Conservation (phyloP, 225 moss, liverwort and hornwort genomes). For the Anthoceros angustus region DNA sequence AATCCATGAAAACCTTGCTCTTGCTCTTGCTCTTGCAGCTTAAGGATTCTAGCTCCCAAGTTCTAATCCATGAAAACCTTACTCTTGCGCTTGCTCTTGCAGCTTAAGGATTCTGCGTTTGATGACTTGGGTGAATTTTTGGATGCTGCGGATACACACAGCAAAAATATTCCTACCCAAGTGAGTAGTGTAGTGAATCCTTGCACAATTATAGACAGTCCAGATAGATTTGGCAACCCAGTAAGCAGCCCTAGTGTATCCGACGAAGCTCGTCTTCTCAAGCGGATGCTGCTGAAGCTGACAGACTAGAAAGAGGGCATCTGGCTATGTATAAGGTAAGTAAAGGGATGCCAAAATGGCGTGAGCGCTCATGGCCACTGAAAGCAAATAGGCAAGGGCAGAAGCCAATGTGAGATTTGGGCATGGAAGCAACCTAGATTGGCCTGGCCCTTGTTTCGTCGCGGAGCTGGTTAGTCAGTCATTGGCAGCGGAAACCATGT, state of each 20-base stretch:
- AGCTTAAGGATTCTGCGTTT: conserved; percentile 58
- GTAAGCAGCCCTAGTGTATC: conserved; percentile 22
- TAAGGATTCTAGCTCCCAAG: conserved; percentile 32
- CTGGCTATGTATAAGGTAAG: not conserved
- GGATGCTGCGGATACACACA: conserved; percentile 40
- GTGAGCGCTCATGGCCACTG: too few species aligned
- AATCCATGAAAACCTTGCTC: not conserved
- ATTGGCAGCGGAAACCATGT: too few species aligned
- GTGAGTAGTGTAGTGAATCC: conserved; percentile 12
- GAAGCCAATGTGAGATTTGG: too few species aligned
- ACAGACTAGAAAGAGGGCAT: conserved; percentile 14
- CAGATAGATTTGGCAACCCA: not conserved
- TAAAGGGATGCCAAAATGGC: too few species aligned
- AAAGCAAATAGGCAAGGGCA: too few species aligned
- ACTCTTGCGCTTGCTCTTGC: not conserved
- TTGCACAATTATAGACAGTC: not conserved
- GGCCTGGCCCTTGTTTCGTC: too few species aligned
- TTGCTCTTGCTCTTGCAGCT: conserved; percentile 20
- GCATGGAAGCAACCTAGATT: too few species aligned
- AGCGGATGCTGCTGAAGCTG: conserved; percentile 49
- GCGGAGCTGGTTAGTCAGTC: too few species aligned
- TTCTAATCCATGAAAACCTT: not conserved
- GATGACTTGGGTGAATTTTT: conserved; percentile 59
- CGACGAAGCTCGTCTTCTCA: conserved; percentile 56
- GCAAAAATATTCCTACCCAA: conserved; percentile 33